Conservation (phyloP, 2,329 filamentous ascomycete genomes). For the Rosellinia necatrix region DNA sequence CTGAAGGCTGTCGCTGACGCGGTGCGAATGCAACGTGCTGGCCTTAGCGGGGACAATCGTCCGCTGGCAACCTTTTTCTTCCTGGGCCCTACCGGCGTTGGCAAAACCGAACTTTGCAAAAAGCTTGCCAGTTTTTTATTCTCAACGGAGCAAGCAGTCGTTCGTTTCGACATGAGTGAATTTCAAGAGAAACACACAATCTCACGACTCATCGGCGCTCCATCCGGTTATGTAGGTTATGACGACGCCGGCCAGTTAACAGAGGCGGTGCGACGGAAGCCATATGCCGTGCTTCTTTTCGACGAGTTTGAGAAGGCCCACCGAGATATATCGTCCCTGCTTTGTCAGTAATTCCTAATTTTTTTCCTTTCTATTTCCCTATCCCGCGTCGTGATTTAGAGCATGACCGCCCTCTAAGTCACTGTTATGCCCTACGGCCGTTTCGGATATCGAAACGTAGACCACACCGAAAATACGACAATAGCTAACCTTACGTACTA, state of each 20-base stretch:
- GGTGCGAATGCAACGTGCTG: slow-evolving; percentile 90
- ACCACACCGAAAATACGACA: too few relatives aligned
- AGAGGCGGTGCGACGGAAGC: slow-evolving; percentile 91
- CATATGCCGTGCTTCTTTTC: slow-evolving; percentile 91
- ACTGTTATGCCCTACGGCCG: too few relatives aligned
- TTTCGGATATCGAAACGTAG: too few relatives aligned
- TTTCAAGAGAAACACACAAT: slow-evolving; percentile 98
- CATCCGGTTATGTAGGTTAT: slow-evolving; percentile 94
- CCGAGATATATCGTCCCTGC: slow-evolving; percentile 86
- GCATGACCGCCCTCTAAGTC: too few relatives aligned
- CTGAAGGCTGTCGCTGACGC: slow-evolving; percentile 89
- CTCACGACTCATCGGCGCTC: slow-evolving; percentile 87
- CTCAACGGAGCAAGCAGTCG: slow-evolving; percentile 85
- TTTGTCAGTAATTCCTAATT: too few relatives aligned
- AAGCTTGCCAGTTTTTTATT: slow-evolving; percentile 93
- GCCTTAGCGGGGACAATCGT: slow-evolving; percentile 86
- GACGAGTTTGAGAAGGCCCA: slow-evolving; percentile 99
- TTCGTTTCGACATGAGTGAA: slow-evolving; percentile 97
- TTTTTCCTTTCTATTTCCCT: too few relatives aligned
- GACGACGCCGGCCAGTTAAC: slow-evolving; percentile 96
- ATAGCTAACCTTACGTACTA: too few relatives aligned
- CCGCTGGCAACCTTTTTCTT: slow-evolving; percentile 97
- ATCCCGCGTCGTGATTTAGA: too few relatives aligned
- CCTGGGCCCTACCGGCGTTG: slow-evolving; percentile 92
- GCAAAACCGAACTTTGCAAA: slow-evolving; percentile 97